Conservation (phyloP, 2,329 filamentous ascomycete genomes). For the Seiridium cupressi region DNA sequence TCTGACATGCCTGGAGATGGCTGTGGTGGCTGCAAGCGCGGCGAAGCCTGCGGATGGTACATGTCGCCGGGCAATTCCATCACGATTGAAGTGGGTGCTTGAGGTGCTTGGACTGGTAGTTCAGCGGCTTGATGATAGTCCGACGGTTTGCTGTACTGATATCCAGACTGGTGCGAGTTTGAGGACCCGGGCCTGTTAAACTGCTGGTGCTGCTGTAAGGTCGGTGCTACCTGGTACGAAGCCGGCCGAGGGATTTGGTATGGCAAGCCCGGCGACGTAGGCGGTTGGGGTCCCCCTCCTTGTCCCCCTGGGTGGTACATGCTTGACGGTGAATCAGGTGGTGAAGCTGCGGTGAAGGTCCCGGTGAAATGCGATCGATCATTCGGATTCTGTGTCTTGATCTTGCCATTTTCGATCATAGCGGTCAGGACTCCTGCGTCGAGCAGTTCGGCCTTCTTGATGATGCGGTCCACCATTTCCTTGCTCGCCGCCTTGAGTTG, state of each 20-base stretch:
- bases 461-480: conserved; percentile 65
- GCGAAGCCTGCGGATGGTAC: conserved; percentile 35
- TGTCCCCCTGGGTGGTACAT: conserved; percentile 12
- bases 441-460: conserved; percentile 69
- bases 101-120: conserved; percentile 29
- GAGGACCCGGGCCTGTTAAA: conserved; percentile 30
- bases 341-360: conserved; percentile 20
- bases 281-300: conserved; percentile 13
- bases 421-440: conserved; percentile 64
- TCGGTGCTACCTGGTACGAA: conserved; percentile 17
- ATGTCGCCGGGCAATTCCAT: conserved; percentile 48
- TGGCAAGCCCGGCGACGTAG: conserved; percentile 31
- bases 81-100: conserved; percentile 12
- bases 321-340: conserved; percentile 22
- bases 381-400: conserved; percentile 56
- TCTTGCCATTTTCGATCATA: conserved; percentile 64
- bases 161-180: conserved; percentile 19
- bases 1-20: conserved; percentile 26
- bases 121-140: conserved; percentile 33
- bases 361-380: conserved; percentile 24
- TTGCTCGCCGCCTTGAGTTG: conserved; percentile 66
- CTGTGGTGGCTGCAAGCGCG: conserved; percentile 25
- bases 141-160: conserved; percentile 17
- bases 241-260: conserved; percentile 40
- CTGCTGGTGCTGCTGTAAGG: conserved; percentile 21